A percentile compares a stretch with the other conserved stretches of the same genome.
phyloP scores from a whole-genome alignment of 768 basidiomycete genomes.

The Suillus americanus region DNA sequence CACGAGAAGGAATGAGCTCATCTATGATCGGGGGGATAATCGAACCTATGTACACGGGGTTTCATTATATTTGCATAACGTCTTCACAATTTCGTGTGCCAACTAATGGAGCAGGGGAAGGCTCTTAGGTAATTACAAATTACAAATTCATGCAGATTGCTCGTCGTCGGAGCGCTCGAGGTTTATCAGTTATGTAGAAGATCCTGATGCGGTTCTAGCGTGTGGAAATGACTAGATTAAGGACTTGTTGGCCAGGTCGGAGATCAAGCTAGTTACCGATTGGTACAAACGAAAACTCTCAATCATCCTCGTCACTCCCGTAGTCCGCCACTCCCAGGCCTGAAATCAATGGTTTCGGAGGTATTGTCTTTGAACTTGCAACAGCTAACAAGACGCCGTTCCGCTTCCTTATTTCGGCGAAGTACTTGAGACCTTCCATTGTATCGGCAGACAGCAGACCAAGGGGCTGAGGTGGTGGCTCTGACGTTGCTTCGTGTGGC shows the following conservation, averaged over 20 bases:
- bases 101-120: background rate
- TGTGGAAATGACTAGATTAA: background rate
- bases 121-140: background rate
- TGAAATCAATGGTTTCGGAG: constrained; percentile 31
- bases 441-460: constrained; percentile 84
- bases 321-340: constrained; percentile 72
- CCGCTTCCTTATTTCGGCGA: constrained; percentile 81
- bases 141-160: background rate
- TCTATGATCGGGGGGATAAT: background rate
- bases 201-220: background rate
- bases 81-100: background rate
- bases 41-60: background rate
- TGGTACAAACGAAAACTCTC: constrained; percentile 8
- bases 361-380: constrained; percentile 21
- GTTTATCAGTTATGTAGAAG: background rate
- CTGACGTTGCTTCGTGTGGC: constrained; percentile 26
- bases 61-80: background rate
- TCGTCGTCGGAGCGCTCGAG: background rate
- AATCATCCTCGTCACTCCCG: constrained; percentile 70
- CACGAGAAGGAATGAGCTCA: background rate
- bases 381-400: constrained; percentile 39
- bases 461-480: constrained; percentile 36
- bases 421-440: constrained; percentile 86
- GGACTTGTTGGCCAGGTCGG: background rate
- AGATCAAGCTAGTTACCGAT: background rate